Evolutionary conservation across 306 rosid species (phyloP).

Genomic region (Sicyos baderoa): DNA sequence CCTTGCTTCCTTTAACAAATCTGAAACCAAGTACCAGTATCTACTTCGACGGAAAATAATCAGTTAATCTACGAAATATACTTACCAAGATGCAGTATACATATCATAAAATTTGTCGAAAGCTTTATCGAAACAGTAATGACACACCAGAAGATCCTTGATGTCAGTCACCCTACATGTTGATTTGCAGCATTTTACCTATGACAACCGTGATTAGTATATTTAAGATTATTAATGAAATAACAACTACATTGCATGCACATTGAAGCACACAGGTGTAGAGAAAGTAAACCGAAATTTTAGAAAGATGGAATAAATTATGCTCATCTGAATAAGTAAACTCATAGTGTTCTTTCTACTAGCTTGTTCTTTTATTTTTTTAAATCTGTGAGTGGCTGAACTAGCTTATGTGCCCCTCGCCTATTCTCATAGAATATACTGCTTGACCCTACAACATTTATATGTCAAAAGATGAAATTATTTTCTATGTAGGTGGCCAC

Average conservation of each 20-base stretch:
- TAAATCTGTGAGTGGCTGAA: too few species aligned
- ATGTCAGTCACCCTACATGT: slow-evolving; percentile 70
- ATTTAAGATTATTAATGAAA: slow-evolving; percentile 19
- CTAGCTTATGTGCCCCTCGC: too few species aligned
- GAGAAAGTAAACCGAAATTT: not conserved
- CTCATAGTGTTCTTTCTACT: not conserved
- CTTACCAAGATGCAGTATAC: slow-evolving; percentile 81
- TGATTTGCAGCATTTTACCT: slow-evolving; percentile 88
- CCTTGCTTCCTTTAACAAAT: too few species aligned
- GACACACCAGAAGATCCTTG: slow-evolving; percentile 71
- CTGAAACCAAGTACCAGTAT: too few species aligned
- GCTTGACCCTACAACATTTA: too few species aligned
- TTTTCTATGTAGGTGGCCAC: too few species aligned
- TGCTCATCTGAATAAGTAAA: not conserved
- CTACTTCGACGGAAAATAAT: too few species aligned
- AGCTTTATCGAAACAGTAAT: slow-evolving; percentile 74
- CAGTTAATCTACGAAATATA: not conserved
- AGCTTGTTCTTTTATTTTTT: too few species aligned
- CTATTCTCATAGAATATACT: too few species aligned
- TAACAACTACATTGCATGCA: not conserved
- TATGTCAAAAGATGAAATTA: too few species aligned
- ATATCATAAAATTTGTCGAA: slow-evolving; percentile 82
- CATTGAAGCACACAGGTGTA: too few species aligned
- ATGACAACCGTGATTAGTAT: slow-evolving; percentile 20
- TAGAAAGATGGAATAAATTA: not conserved